These are phyloP conservation scores for Neobulgaria alba DNA, from an alignment of 2,329 filamentous ascomycete genomes.

Conservation along the genomic window DNA sequence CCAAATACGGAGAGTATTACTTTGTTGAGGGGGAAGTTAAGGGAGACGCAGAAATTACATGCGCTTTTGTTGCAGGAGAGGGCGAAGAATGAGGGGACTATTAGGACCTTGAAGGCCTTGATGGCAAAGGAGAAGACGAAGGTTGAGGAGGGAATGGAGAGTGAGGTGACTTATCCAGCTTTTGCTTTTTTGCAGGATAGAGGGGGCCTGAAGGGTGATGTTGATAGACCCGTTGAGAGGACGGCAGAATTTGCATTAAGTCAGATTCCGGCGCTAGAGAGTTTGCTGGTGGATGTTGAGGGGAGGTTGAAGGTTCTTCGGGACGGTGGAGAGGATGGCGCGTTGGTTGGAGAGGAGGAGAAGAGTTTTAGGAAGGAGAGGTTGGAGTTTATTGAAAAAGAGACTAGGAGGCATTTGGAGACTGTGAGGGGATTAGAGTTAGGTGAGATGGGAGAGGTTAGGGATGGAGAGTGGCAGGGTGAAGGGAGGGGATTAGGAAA, in stretches of 20 bases:
- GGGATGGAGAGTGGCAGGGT: conserved; percentile 57
- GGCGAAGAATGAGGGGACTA: conserved; percentile 61
- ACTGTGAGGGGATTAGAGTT: conserved; percentile 57
- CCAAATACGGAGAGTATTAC: conserved; percentile 62
- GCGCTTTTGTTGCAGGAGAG: conserved; percentile 60
- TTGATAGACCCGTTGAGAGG: conserved; percentile 52
- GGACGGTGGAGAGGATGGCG: conserved; percentile 30
- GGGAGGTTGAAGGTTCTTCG: conserved; percentile 48
- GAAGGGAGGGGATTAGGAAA: conserved; percentile 40
- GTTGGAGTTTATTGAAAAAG: conserved; percentile 73
- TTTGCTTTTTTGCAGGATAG: conserved; percentile 52
- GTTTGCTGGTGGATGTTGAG: conserved; percentile 58
- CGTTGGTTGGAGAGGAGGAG: conserved; percentile 30
- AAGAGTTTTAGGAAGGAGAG: conserved; percentile 61
- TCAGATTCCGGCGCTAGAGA: conserved; percentile 71
- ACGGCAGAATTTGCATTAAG: conserved; percentile 72
- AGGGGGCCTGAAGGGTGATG: conserved; percentile 42
- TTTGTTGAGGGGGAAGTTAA: conserved; percentile 62
- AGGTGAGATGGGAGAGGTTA: conserved; percentile 50
- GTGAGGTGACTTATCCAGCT: conserved; percentile 15
- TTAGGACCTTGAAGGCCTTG: conserved; percentile 54
- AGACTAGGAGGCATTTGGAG: conserved; percentile 71
- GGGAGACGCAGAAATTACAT: conserved; percentile 72
- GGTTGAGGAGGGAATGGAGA: conserved; percentile 11
- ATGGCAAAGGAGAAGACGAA: conserved; percentile 39